Base-by-base conservation (phyloP, 495 filamentous ascomycete genomes). In the Xylaria curta region DNA sequence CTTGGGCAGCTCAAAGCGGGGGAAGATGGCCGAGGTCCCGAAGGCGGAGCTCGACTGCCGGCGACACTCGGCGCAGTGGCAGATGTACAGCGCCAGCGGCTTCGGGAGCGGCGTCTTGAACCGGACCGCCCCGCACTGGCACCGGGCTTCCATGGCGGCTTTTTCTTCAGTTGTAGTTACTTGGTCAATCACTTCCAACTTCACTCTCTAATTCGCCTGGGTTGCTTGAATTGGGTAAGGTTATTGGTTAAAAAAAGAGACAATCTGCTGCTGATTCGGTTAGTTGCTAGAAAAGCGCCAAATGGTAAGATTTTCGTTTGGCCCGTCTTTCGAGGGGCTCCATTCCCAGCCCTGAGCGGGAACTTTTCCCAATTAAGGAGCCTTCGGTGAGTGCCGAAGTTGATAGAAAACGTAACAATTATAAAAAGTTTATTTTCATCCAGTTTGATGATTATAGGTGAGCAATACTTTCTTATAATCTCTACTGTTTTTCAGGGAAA, bases 11-110 rank as follows among this genome's bases (percentile, higher is more conserved):
- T 82, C 74, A 62, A 91, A 91, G 17, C 79, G 78, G 8, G 89
- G 90, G 76, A 93, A 93, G 73, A 90, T 89, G 66, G 90, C 90
- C 33, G 87, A 89, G 62, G 89, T 86, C 33, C 91, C 90, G 75
- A 90, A 91, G n/a, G 90, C 89, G 19, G 88, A 89, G 64, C 87
- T 85, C 60, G 89, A 87, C 80, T 93, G 91, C 68, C 87, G 85
- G 38, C 87, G 88, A 78, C 91, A 93, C 73, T 91, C 86, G 47
- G 82, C 78, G 78, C 91, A 93, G 81, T 93, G 91, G 81, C 91
- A 93, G 76, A 91, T 88, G 75, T 91, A 92, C 19, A 91, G 76
- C 0, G 84, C 85, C 31, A 90, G 82, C 1, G 89, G 89, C 66
- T 85, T 81, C 21, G 78, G 73, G 2, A 85, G 77, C 59, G 91